Percentiles rank a stretch among this genome's conserved stretches.
Evolutionary conservation across 1,139 yeast species (phyloP).

Genomic region (Geotrichum europaeum): DNA sequence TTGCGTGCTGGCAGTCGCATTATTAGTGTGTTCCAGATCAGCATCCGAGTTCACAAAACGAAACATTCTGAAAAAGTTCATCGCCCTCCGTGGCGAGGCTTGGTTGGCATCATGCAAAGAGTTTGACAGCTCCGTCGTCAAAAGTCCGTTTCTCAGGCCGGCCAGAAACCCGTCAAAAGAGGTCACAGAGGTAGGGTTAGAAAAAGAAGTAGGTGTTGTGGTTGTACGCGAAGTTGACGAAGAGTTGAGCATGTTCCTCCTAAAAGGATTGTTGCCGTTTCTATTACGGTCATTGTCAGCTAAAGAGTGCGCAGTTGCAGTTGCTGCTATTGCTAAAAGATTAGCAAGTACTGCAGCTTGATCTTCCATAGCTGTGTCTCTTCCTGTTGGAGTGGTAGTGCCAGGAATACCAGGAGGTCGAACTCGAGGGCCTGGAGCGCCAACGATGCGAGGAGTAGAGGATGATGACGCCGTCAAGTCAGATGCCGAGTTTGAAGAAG

Average conservation of each 20-base stretch:
- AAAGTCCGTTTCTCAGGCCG: conserved; percentile 39
- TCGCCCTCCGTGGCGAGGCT: conserved; percentile 20
- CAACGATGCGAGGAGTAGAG: not conserved
- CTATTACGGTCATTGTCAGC: conserved; percentile 29
- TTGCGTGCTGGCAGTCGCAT: not conserved
- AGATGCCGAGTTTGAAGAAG: not conserved
- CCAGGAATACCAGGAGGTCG: not conserved
- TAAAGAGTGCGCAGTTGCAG: conserved; percentile 42
- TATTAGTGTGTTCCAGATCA: not conserved
- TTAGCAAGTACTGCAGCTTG: conserved; percentile 43
- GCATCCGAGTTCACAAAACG: conserved; percentile 33
- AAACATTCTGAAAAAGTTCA: conserved; percentile 50
- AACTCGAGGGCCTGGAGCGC: not conserved
- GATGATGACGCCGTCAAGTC: not conserved
- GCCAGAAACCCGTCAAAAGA: conserved; percentile 39
- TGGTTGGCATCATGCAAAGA: conserved; percentile 18
- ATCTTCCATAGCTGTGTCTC: conserved; percentile 27
- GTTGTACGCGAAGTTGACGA: not conserved
- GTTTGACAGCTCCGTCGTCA: conserved; percentile 36
- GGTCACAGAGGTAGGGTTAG: conserved; percentile 19
- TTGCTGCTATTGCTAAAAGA: conserved; percentile 43
- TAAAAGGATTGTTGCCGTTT: not conserved
- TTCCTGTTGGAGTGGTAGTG: not conserved
- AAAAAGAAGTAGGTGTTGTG: conserved; percentile 14
- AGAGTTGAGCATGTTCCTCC: not conserved